Evolutionary conservation across 257 asterid species (phyloP), one percentile per base, ranked within the genome.

Genomic region (Solanum okadae): DNA sequence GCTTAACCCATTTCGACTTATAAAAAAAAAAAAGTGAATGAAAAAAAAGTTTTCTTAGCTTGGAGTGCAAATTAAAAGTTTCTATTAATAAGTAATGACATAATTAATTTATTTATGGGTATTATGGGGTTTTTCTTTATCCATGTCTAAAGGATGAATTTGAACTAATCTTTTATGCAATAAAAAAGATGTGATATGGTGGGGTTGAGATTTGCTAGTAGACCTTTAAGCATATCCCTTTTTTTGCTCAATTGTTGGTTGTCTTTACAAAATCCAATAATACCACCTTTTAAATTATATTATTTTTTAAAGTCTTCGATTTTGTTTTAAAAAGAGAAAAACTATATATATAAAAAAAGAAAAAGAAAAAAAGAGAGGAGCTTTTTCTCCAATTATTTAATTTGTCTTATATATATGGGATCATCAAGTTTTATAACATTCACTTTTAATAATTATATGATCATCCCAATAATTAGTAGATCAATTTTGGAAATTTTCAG

Each of bases 151-250:
- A 86, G 73, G 85, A 63, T 49, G 79, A 89, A 86, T 67, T 86
- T 86, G 3, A 31, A 40, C 12, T 78, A 38, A 76, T 61, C 59
- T 84, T 78, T 12, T 13, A 15, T 65, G 25, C 2, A 15, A 72
- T 27, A 33, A 42, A 65, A 33, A 42, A 65, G 18, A 72, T 77
- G 85, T 49, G 85, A 87, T 84, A 65, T 87, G 44, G 33, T 56
- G 86, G 79, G 84, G 86, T 23, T 40, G 86, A 37, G 89, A 81
- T 86, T 52, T 13, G 88, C 44, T 25, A 38, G 88, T 31, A 88
- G 88, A 89, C 84, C 79, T 81, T 46, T 49, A 79, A 52, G 88
- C 89, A 86, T 46, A 86, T 76, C 91, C 88, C 90, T 35, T 77
- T 33, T 68, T 68, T 49, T 44, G 27, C 88, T 59, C 85, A 56